Percentiles rank a stretch among this genome's conserved stretches.
These are phyloP conservation scores for Fusarium xyrophilum DNA, from an alignment of 2,329 filamentous ascomycete species.

Conservation along the genomic window DNA sequence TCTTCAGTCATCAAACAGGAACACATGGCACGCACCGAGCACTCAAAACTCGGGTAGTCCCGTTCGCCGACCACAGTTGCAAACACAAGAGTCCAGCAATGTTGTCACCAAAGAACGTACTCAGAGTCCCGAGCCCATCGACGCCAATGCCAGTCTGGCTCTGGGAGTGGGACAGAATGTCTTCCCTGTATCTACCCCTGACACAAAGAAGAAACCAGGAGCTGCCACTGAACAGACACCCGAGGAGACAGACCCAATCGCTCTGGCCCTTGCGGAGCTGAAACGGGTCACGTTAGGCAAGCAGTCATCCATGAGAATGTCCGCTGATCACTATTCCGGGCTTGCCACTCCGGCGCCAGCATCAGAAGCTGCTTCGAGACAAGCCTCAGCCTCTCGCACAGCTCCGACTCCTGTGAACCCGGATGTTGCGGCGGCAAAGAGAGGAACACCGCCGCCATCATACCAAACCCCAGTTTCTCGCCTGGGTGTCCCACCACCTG, in stretches of 20 bases:
- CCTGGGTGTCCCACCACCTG: conserved; percentile 87
- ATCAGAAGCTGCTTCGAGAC: conserved; percentile 42
- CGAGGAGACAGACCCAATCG: conserved; percentile 85
- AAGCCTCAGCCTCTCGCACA: conserved; percentile 46
- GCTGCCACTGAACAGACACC: conserved; percentile 46
- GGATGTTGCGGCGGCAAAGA: conserved; percentile 61
- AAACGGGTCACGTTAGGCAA: conserved; percentile 82
- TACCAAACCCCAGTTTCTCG: conserved; percentile 74
- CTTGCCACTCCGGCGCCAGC: conserved; percentile 79
- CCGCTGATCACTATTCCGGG: conserved; percentile 96
- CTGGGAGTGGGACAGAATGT: conserved; percentile 96
- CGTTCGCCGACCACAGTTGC: conserved; percentile 50
- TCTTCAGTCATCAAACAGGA: conserved; percentile 57
- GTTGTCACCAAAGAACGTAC: conserved; percentile 52
- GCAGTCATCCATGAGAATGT: conserved; percentile 80
- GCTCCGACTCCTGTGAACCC: conserved; percentile 64
- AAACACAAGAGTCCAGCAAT: conserved; percentile 48
- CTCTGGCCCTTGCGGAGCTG: conserved; percentile 87
- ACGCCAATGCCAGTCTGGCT: conserved; percentile 90
- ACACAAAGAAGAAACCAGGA: conserved; percentile 56
- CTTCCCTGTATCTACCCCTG: conserved; percentile 86
- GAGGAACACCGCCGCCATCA: conserved; percentile 83
- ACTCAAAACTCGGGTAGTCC: conserved; percentile 41
- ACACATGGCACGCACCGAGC: conserved; percentile 63
- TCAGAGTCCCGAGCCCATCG: conserved; percentile 82